phyloP scores from a whole-genome alignment of 192 early-diverging fungal genomes.

The Entrophospora sp. region DNA sequence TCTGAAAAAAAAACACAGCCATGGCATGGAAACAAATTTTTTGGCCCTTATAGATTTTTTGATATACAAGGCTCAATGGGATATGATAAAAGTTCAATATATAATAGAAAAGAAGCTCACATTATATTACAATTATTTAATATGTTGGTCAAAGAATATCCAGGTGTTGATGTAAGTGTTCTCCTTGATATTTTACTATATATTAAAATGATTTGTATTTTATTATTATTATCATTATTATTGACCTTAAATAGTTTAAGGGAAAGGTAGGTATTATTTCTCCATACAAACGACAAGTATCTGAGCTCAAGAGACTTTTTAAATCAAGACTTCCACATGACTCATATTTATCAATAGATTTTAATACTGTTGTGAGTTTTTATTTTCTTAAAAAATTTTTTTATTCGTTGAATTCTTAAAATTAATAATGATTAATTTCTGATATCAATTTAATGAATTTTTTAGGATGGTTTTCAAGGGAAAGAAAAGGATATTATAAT shows the following conservation, averaged over 20 bases:
- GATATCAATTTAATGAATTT: slow-evolving; percentile 2
- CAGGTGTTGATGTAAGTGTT: slow-evolving; percentile 39
- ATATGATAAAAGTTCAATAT: slow-evolving; percentile 62
- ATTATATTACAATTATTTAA: slow-evolving; percentile 66
- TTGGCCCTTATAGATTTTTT: slow-evolving; percentile 73
- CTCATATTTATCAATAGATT: slow-evolving; percentile 68
- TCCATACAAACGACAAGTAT: slow-evolving; percentile 83
- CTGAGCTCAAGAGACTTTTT: slow-evolving; percentile 62
- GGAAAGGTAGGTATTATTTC: slow-evolving; percentile 80
- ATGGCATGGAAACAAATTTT: slow-evolving; percentile 62
- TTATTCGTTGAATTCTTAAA: no score
- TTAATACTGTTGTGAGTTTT: slow-evolving; percentile 69
- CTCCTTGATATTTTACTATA: neutral
- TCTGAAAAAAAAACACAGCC: slow-evolving; percentile 43
- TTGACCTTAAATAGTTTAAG: slow-evolving; percentile 43
- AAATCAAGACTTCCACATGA: slow-evolving; percentile 47
- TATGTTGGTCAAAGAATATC: slow-evolving; percentile 48
- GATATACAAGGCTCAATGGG: slow-evolving; percentile 52
- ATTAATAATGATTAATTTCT: no score
- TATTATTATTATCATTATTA: slow-evolving; percentile 7
- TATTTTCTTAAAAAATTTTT: neutral
- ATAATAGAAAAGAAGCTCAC: slow-evolving; percentile 70
- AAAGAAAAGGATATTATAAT: slow-evolving; percentile 97
- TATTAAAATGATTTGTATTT: neutral
- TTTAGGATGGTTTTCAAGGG: slow-evolving; percentile 87